Evolutionary conservation across 192 early-diverging fungal genomes (phyloP).

Genomic region (Coemansia sp.): DNA sequence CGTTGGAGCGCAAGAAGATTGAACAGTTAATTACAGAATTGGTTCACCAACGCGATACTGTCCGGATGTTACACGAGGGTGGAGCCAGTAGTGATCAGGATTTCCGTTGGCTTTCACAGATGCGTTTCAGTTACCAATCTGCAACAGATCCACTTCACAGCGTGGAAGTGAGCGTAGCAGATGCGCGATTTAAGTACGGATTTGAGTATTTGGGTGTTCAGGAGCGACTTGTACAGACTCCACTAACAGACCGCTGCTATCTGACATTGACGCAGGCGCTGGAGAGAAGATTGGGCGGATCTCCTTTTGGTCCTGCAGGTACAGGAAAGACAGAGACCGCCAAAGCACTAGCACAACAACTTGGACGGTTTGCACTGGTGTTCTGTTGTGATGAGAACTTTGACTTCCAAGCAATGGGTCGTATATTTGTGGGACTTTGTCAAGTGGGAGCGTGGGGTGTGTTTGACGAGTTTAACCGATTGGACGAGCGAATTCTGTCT

Average conservation of each 20-base stretch:
- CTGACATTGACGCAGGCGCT: constrained; percentile 97
- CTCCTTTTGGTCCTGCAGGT: constrained; percentile 97
- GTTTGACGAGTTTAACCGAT: constrained; percentile 99
- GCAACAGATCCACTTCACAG: constrained; percentile 64
- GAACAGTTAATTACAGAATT: constrained; percentile 99
- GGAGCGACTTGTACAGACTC: constrained; percentile 98
- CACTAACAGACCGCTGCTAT: constrained; percentile 98
- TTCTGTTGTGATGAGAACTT: constrained; percentile 99
- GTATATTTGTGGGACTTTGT: constrained; percentile 98
- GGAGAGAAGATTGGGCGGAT: constrained; percentile 87
- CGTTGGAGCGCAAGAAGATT: constrained; percentile 88
- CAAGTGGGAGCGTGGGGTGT: constrained; percentile 99
- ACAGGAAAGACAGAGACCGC: constrained; percentile 99
- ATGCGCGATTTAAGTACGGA: constrained; percentile 92
- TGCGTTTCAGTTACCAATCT: constrained; percentile 87
- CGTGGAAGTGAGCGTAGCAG: constrained; percentile 85
- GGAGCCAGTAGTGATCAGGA: constrained; percentile 63
- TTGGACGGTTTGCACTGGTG: constrained; percentile 96
- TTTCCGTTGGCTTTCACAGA: constrained; percentile 95
- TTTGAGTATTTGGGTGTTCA: constrained; percentile 97
- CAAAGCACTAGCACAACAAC: constrained; percentile 91
- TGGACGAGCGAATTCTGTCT: constrained; percentile 96
- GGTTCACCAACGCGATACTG: constrained; percentile 95
- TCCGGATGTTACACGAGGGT: constrained; percentile 63
- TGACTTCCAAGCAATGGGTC: constrained; percentile 99